Percentiles rank a stretch among this genome's conserved stretches.
Evolutionary conservation across 1,284 basidiomycete species (phyloP).

Genomic region (Mycena citricolor): DNA sequence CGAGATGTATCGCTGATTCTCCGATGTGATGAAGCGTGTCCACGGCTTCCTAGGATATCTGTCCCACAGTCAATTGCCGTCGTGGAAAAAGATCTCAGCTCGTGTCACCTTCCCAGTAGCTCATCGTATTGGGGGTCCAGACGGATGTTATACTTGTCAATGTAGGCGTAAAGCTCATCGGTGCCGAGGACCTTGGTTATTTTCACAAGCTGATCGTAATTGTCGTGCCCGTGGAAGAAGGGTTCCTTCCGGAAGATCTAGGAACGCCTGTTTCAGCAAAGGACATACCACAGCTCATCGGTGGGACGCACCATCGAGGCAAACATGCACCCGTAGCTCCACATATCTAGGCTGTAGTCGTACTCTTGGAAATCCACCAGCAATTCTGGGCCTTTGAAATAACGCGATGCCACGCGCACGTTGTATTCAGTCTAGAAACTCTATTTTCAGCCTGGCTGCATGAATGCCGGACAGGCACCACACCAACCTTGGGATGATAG

Average conservation of each 20-base stretch:
- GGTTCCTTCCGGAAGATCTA: slow-evolving; percentile 99
- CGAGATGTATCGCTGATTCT: slow-evolving; percentile 97
- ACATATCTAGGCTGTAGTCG: slow-evolving; percentile 96
- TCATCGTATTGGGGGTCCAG: slow-evolving; percentile 91
- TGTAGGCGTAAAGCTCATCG: slow-evolving; percentile 88
- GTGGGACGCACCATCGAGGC: slow-evolving; percentile 80
- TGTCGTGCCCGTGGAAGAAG: slow-evolving; percentile 99
- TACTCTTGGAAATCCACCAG: slow-evolving; percentile 99
- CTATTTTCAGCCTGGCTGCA: no score
- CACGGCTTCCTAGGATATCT: slow-evolving; percentile 94
- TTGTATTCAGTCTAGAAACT: slow-evolving; percentile 99
- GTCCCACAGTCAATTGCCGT: slow-evolving; percentile 13
- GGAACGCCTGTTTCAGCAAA: slow-evolving; percentile 41
- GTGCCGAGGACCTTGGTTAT: slow-evolving; percentile 98
- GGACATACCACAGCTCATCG: slow-evolving; percentile 4
- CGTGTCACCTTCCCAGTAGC: slow-evolving; percentile 70
- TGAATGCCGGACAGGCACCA: no score
- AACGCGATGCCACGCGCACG: slow-evolving; percentile 94
- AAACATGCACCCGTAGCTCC: slow-evolving; percentile 99
- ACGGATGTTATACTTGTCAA: slow-evolving; percentile 94
- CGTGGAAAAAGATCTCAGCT: slow-evolving; percentile 9
- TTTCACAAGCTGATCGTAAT: slow-evolving; percentile 98
- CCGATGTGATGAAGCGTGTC: slow-evolving; percentile 90
- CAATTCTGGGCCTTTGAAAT: slow-evolving; percentile 98
- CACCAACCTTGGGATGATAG: slow-evolving; percentile 98